A percentile compares a stretch with the other conserved stretches of the same genome.
Conservation (phyloP, 164 flowering plant genomes). For the Vitis rotundifolia region DNA sequence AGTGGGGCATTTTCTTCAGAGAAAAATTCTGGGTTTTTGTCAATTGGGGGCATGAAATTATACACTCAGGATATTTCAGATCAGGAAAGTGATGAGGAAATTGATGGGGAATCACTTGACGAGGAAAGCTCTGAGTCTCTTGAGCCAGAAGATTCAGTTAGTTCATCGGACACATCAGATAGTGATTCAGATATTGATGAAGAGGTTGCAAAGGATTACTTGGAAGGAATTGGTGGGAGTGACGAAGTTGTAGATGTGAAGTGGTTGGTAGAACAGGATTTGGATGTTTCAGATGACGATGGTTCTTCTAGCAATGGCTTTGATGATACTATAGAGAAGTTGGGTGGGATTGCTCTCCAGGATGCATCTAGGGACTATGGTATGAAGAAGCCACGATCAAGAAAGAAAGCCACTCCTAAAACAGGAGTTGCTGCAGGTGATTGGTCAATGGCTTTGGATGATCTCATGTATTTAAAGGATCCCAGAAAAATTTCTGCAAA, state of each 20-base stretch:
- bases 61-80: slow-evolving; percentile 76
- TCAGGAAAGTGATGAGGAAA: slow-evolving; percentile 55
- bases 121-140: slow-evolving; percentile 39
- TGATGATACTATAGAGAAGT: slow-evolving; percentile 50
- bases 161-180: slow-evolving; percentile 34
- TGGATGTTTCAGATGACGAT: slow-evolving; percentile 46
- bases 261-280: slow-evolving; percentile 40
- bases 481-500: slow-evolving; percentile 51
- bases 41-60: slow-evolving; percentile 74
- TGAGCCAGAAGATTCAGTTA: slow-evolving; percentile 24
- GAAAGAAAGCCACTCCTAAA: slow-evolving; percentile 29
- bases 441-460: slow-evolving; percentile 45
- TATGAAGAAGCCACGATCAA: slow-evolving; percentile 39
- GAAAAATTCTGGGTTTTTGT: slow-evolving; percentile 70
- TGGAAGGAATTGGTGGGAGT: slow-evolving; percentile 85
- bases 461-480: slow-evolving; percentile 66
- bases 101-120: slow-evolving; percentile 17
- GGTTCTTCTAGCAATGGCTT: slow-evolving; percentile 39
- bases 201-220: slow-evolving; percentile 75
- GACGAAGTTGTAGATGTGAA: slow-evolving; percentile 42
- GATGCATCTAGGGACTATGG: slow-evolving; percentile 79
- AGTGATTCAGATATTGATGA: slow-evolving; percentile 78
- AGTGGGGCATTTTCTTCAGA: background rate
- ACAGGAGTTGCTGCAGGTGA: slow-evolving; percentile 15
- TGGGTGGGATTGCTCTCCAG: slow-evolving; percentile 61